These are phyloP conservation scores for Lithospermum erythrorhizon DNA, from an alignment of 257 asterid genomes.

Conservation along the genomic window DNA sequence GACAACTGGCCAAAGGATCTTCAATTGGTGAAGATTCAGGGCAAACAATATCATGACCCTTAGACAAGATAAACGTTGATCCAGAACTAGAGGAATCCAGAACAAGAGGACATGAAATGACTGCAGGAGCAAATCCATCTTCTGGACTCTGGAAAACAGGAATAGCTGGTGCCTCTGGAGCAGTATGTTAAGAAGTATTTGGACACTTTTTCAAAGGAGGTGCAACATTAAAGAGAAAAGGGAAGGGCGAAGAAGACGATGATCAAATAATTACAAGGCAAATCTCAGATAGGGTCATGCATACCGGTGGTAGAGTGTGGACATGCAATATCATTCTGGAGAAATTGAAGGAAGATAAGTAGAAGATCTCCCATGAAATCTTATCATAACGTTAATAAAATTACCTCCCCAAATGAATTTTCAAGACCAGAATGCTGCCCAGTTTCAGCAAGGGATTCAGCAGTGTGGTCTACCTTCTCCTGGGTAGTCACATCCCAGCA, in stretches of 20 bases:
- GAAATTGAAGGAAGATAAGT: conserved; percentile 2
- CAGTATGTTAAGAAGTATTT: conserved; percentile 21
- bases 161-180: conserved; percentile 26
- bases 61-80: conserved; percentile 12
- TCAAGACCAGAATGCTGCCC: conserved; percentile 27
- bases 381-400: conserved; percentile 10
- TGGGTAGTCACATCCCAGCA: background rate
- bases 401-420: conserved; percentile 43
- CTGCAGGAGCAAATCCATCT: conserved; percentile 17
- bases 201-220: conserved; percentile 7
- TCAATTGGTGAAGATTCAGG: conserved; percentile 24
- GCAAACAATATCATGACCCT: conserved; percentile 17
- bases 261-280: conserved; percentile 3
- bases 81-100: conserved; percentile 16
- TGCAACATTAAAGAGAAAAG: background rate
- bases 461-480: conserved; percentile 2
- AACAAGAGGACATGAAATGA: conserved; percentile 12
- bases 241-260: no score
- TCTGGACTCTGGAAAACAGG: conserved; percentile 17
- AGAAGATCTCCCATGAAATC: conserved; percentile 14
- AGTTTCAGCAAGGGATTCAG: conserved; percentile 17
- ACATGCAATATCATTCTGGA: conserved; percentile 33
- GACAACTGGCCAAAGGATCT: conserved; percentile 25
- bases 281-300: conserved; percentile 15
- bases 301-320: conserved; percentile 22